These are phyloP conservation scores for Mycena venus DNA, from an alignment of 768 basidiomycete species.

Conservation along the genomic window DNA sequence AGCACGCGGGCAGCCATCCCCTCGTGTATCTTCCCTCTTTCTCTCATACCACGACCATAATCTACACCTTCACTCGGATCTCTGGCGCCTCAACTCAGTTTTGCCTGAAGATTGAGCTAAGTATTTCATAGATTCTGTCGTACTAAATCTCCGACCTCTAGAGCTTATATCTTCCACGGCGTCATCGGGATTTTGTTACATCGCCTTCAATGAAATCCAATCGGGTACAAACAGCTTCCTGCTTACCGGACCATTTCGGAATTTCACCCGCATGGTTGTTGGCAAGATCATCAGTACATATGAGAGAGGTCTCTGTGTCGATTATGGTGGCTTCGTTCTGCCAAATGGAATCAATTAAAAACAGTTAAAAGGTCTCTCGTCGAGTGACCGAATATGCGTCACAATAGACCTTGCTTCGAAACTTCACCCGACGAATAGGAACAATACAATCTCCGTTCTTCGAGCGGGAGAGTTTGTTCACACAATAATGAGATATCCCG, in stretches of 20 bases:
- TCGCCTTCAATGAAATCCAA: too few relatives aligned
- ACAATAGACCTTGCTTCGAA: background rate
- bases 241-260: constrained; percentile 7
- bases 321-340: background rate
- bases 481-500: background rate
- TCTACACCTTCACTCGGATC: too few relatives aligned
- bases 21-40: too few relatives aligned
- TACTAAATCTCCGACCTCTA: too few relatives aligned
- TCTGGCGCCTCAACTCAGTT: too few relatives aligned
- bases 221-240: too few relatives aligned
- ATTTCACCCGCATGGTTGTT: background rate
- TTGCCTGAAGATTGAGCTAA: too few relatives aligned
- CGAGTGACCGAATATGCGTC: background rate
- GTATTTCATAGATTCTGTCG: too few relatives aligned
- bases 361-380: background rate
- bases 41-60: too few relatives aligned
- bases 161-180: too few relatives aligned
- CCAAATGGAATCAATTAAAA: background rate
- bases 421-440: too few relatives aligned
- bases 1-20: background rate
- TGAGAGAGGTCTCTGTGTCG: background rate
- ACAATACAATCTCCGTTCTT: background rate
- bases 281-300: background rate
- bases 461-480: constrained; percentile 5
- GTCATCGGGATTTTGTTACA: too few relatives aligned